Evolutionary conservation across 1,139 yeast genomes (phyloP), one percentile per base, ranked within the genome.

Genomic region (Candida buenavistaensis): DNA sequence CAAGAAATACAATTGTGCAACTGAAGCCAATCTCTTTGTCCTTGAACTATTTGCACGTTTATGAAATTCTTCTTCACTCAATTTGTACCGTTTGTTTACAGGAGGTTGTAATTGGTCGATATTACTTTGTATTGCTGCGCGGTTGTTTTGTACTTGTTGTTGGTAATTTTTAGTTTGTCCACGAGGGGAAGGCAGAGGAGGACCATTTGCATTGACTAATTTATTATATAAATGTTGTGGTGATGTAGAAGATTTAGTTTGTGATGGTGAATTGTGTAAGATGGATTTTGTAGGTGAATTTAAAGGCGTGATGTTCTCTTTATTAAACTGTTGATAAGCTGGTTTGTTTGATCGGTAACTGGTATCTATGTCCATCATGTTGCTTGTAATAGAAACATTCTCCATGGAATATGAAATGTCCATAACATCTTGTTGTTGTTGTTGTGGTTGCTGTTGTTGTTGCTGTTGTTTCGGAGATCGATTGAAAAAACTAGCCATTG

Each of bases 21-120:
- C 97, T 40, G 89, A 86, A 4, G 94, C 95, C 44, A 88, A 67
- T 41, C 99, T 72, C 55, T 84, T 85, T 6, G 95, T 88, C 52
- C 87, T 88, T 29, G 86, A 82, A 31, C 78, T 75, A 43, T 80
- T 76, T 9, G 89, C 82, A 52, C 78, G 80, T 37, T 66, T 63
- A 45, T 72, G 67, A 51, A 80, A 79, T 23, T 78, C 83, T 29
- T 65, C 62, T 19, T 57, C 58, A 20, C 59, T 47, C 29, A 59
- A 48, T 27, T 55, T 54, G 19, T 35, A 32, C 23, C 42, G 40
- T 26, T 48, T 45, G 13, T 35, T 40, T 16, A 37, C 35, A 11
- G 41, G 48, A 14, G 66, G 64, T 44, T 60, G 68, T 32, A 61
- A 54, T 43, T 59, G 62, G 35, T 56, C 53, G 39, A 60, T 65